These are phyloP conservation scores for Acacia acuminata DNA, from an alignment of 306 rosid species.

Conservation along the genomic window DNA sequence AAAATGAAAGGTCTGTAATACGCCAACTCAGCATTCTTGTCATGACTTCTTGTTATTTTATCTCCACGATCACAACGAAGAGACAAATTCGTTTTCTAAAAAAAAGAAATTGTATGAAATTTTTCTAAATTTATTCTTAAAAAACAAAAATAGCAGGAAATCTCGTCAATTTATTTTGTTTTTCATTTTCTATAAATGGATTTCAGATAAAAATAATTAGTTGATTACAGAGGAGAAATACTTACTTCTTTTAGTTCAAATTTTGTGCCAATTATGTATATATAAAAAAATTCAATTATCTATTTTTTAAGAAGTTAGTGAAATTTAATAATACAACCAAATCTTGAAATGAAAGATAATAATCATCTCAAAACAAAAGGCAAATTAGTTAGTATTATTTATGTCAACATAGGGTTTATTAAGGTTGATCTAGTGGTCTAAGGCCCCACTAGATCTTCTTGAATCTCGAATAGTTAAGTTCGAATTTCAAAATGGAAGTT, in stretches of 20 bases:
- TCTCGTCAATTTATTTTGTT: not conserved
- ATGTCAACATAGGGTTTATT: too few relatives aligned
- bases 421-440: accelerated
- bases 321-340: not conserved
- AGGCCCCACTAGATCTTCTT: accelerated
- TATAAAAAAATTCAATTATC: too few relatives aligned
- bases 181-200: not conserved
- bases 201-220: not conserved
- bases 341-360: too few relatives aligned
- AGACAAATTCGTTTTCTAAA: conserved; percentile 1
- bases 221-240: not conserved
- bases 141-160: not conserved
- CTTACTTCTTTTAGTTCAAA: too few relatives aligned
- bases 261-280: not conserved
- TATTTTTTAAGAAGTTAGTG: too few relatives aligned
- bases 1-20: conserved; percentile 17
- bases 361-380: not conserved
- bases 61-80: not conserved
- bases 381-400: too few relatives aligned
- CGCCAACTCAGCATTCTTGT: conserved; percentile 31
- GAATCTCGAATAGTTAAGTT: too few relatives aligned
- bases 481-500: too few relatives aligned
- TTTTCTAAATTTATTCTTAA: not conserved
- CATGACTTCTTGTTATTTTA: conserved; percentile 9
- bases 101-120: not conserved